Base-by-base conservation (phyloP, 2,329 filamentous ascomycete species). In the Botryotinia convoluta region DNA sequence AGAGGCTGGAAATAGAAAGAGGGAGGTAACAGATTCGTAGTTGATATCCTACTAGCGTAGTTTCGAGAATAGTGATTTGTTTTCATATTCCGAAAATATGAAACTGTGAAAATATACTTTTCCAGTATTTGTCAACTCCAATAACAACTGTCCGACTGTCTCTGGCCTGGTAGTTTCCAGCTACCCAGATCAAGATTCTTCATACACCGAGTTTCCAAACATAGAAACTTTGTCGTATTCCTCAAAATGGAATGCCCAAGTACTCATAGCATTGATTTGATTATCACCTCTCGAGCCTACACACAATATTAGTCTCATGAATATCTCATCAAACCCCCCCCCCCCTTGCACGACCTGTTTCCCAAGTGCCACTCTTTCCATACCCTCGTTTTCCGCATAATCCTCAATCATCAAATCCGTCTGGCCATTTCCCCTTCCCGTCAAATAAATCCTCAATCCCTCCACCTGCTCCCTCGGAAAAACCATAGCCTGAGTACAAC, bases 171-270 rank as follows among this genome's bases (percentile, higher is more conserved):
- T 29, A 57, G 14, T 29, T 57, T 18, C 12, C 51, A 57, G 1
- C 18, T 29, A 2, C 18, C 6, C 7, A 57, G 51, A 57, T 57
- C 51, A 57, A 32, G n/a, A 29, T 57, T 57, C 51, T 57, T 57
- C n/a, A 57, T 29, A 32, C 3, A 57, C n/a, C 14, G n/a, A 57
- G n/a, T 57, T 57, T 57, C n/a, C 14, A 32, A 63, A 22, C 26
- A 63, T 20, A 12, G 60, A 29, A 63, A 63, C 60, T 39, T 63
- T 59, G 37, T 77, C 65, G 42, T 74, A 75, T 64, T 63, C 62
- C 59, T 77, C 76, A 63, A 77, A 77, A 26, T 59, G 70, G 59
- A 77, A 76, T 14, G 74, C 74, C 74, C 74, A 77, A 29, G 75
- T 74, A 54, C 73, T 75, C 64, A 75, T 73, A 18, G 72, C 54